Evolutionary conservation across 257 asterid species (phyloP), one percentile per base, ranked within the genome.

Genomic region (Thymus mandschuricus): DNA sequence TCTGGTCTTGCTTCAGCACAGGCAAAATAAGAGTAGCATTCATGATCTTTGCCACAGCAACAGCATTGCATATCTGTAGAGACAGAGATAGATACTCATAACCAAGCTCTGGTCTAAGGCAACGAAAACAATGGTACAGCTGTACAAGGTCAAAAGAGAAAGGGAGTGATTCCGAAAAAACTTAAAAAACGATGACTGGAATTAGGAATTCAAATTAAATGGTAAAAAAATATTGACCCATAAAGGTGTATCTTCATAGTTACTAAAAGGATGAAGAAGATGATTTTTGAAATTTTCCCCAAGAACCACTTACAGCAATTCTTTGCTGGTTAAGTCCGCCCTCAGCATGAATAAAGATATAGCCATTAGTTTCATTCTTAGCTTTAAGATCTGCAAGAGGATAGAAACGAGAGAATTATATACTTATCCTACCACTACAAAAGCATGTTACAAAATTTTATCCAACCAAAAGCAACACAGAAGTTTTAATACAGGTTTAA

Each of bases 281-380:
- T 6, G 57, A 76, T 59, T 62, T 49, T 1, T 21, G 21, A 61
- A 35, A 73, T 70, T 66, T 48, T 64, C 55, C 61, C 64, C 44
- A 51, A 57, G 60, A 68, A 66, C 67, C 68, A 68, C 97, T 34
- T 89, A 95, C 99, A 65, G 99, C 98, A 80, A 95, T 92, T 67
- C 99, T 81, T 83, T 95, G 98, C 84, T 95, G 99, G 84, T 95
- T 95, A 76, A 95, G 88, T 74, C 99, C 99, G 74, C 99, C 99
- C 84, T 95, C 99, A 4, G 98, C 99, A 70, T 95, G 99, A 82
- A 95, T 95, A 78, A 95, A 95, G 66, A 95, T 87, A 76, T 89
- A 95, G 41, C 98, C 98, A 51, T 82, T 92, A 8, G 98, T 89
- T 67, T 84, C 82, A 71, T 89, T 89, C 82, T 84, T 91, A 58